These are phyloP conservation scores for Diaporthe capsici DNA, from an alignment of 2,329 filamentous ascomycete species.

Conservation along the genomic window DNA sequence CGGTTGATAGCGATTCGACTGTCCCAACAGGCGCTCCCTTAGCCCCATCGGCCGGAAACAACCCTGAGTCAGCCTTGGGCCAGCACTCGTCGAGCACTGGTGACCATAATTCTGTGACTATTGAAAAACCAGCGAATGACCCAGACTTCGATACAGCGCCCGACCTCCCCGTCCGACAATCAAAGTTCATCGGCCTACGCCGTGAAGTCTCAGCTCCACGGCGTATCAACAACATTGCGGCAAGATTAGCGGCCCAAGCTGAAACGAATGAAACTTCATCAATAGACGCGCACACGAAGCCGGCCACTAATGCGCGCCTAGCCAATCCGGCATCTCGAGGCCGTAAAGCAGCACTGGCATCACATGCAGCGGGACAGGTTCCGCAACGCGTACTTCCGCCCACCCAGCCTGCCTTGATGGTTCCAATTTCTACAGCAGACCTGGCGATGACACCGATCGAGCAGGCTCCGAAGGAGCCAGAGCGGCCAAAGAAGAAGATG, in stretches of 20 bases:
- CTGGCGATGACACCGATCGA: constrained; percentile 43
- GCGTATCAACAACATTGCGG: constrained; percentile 36
- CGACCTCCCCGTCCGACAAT: not conserved
- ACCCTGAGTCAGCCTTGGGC: too few relatives aligned
- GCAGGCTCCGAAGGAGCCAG: constrained; percentile 28
- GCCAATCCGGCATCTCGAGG: constrained; percentile 66
- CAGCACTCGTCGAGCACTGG: not conserved
- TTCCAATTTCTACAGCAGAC: constrained; percentile 40
- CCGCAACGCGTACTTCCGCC: constrained; percentile 59
- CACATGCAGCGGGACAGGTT: constrained; percentile 64
- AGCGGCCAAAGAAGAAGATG: constrained; percentile 47
- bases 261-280: not conserved
- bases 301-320: constrained; percentile 46
- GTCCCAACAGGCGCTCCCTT: not conserved
- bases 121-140: not conserved
- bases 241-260: not conserved
- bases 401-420: constrained; percentile 38
- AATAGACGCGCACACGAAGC: not conserved
- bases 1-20: not conserved
- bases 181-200: constrained; percentile 12
- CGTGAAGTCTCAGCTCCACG: constrained; percentile 14
- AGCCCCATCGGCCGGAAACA: too few relatives aligned
- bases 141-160: not conserved
- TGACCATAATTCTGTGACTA: too few relatives aligned
- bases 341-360: constrained; percentile 65